These are phyloP conservation scores for Passalora sequoiae DNA, from an alignment of 2,329 filamentous ascomycete genomes.

Conservation along the genomic window DNA sequence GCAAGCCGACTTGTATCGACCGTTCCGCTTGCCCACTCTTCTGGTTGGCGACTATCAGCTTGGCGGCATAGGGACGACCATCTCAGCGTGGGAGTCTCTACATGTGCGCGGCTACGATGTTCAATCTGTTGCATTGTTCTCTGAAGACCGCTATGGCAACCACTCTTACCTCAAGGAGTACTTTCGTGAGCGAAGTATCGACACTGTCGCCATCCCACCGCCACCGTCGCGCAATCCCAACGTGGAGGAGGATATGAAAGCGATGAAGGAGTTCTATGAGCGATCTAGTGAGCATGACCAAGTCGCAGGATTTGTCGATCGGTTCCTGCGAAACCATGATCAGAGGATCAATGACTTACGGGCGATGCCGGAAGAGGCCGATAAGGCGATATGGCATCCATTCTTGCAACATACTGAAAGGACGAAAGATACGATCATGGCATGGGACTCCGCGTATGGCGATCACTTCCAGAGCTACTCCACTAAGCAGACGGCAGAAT, in stretches of 20 bases:
- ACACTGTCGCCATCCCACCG: conserved; percentile 51
- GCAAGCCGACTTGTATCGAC: conserved; percentile 72
- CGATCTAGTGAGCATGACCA: conserved; percentile 37
- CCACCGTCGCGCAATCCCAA: conserved; percentile 51
- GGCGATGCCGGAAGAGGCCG: conserved; percentile 57
- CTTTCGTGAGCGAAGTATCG: conserved; percentile 57
- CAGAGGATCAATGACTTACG: conserved; percentile 56
- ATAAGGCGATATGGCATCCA: conserved; percentile 72
- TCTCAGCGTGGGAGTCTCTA: conserved; percentile 74
- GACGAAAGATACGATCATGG: conserved; percentile 57
- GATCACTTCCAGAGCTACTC: conserved; percentile 66
- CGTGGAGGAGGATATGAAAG: conserved; percentile 47
- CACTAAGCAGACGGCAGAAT: conserved; percentile 28
- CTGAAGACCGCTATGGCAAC: conserved; percentile 62
- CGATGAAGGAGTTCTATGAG: conserved; percentile 62
- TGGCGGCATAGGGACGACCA: conserved; percentile 74
- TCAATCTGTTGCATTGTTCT: conserved; percentile 63
- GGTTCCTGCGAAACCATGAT: conserved; percentile 51
- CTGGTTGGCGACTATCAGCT: conserved; percentile 70
- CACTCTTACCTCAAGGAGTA: conserved; percentile 62
- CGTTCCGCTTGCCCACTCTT: conserved; percentile 66
- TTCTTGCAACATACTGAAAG: conserved; percentile 74
- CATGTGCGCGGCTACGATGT: conserved; percentile 74
- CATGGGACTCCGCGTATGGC: conserved; percentile 74
- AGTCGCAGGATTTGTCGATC: conserved; percentile 45